These are phyloP conservation scores for Penicillium sp. DNA, from an alignment of 2,329 filamentous ascomycete species.

Conservation along the genomic window DNA sequence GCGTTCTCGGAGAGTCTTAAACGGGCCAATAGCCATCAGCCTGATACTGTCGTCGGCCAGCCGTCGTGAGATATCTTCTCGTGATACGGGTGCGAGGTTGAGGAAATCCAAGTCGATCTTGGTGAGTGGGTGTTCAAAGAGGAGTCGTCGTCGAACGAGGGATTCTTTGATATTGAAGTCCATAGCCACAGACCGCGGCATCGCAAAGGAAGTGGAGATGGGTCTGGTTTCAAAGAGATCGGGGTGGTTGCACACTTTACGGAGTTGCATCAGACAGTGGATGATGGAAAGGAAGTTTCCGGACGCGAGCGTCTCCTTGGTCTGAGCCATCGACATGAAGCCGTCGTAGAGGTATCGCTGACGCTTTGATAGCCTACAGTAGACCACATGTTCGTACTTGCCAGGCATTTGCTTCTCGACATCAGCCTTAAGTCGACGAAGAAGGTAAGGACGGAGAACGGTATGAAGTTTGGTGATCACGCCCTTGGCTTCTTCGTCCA, in stretches of 20 bases:
- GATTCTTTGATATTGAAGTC: constrained; percentile 72
- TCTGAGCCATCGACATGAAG: constrained; percentile 87
- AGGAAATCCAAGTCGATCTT: constrained; percentile 71
- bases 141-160: constrained; percentile 64
- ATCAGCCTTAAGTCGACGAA: constrained; percentile 88
- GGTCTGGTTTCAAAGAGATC: constrained; percentile 94
- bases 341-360: constrained; percentile 96
- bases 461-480: constrained; percentile 94
- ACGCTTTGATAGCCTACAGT: constrained; percentile 90
- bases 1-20: constrained; percentile 69
- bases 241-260: constrained; percentile 97
- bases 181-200: constrained; percentile 73
- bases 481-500: constrained; percentile 89
- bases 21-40: constrained; percentile 66
- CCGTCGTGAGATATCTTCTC: constrained; percentile 62
- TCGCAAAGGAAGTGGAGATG: constrained; percentile 95
- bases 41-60: constrained; percentile 56
- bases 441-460: constrained; percentile 84
- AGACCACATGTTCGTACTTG: constrained; percentile 96
- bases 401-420: constrained; percentile 99
- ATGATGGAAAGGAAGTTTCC: constrained; percentile 98
- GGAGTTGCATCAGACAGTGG: constrained; percentile 94
- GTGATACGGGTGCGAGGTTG: constrained; percentile 70
- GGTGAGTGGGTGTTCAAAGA: constrained; percentile 61
- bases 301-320: constrained; percentile 80